Conservation (phyloP, 306 rosid genomes). For the Trifolium subterraneum region DNA sequence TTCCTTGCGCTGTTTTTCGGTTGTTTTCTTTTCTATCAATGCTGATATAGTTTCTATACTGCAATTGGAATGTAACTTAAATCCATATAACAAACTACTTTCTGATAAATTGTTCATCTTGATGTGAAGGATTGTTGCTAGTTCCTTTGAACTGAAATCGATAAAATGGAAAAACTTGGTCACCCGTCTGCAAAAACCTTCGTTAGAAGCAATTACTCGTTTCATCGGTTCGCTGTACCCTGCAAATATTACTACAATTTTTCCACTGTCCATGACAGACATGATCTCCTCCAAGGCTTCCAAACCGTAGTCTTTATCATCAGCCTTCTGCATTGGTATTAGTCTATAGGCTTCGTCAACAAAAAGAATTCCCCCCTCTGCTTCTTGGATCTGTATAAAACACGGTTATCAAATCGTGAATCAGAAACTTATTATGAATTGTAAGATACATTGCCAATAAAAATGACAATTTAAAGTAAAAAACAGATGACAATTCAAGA, state of each 20-base stretch:
- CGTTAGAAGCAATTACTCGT: constrained; percentile 85
- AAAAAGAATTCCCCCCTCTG: constrained; percentile 96
- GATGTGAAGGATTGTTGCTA: constrained; percentile 81
- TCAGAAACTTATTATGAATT: neutral
- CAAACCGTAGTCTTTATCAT: constrained; percentile 93
- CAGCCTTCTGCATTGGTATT: constrained; percentile 94
- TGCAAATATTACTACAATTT: constrained; percentile 88
- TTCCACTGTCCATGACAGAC: constrained; percentile 98
- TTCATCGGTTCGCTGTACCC: constrained; percentile 94
- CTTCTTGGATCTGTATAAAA: constrained; percentile 71
- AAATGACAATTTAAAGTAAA: neutral
- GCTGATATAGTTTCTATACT: constrained; percentile 61
- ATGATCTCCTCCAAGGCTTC: constrained; percentile 98
- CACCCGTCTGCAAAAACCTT: constrained; percentile 95
- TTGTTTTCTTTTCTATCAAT: constrained; percentile 64
- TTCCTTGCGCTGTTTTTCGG: constrained; percentile 80
- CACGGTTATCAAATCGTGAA: neutral
- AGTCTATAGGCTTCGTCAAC: constrained; percentile 94
- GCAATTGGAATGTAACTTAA: constrained; percentile 78
- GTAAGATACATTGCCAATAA: neutral
- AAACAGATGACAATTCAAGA: no score
- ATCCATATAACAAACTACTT: constrained; percentile 80
- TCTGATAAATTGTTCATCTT: constrained; percentile 76
- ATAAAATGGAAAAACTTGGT: constrained; percentile 88
- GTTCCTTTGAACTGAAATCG: constrained; percentile 76